Evolutionary conservation across 306 rosid genomes (phyloP).

Genomic region (Glycine tomentella): DNA sequence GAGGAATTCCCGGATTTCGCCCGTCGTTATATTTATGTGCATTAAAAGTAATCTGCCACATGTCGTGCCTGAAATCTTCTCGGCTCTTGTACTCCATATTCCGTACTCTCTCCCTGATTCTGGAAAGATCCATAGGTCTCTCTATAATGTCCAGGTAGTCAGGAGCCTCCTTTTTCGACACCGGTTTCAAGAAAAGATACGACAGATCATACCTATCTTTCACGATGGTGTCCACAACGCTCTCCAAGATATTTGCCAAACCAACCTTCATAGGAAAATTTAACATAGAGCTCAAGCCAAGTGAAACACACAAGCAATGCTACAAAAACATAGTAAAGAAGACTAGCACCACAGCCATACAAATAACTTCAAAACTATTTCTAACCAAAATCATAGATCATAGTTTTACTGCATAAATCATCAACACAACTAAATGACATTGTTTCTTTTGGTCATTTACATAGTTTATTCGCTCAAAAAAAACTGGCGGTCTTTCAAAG

Average conservation of each 20-base stretch:
- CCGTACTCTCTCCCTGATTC: slow-evolving; percentile 82
- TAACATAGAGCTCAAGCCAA: slow-evolving; percentile 30
- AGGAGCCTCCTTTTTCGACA: slow-evolving; percentile 88
- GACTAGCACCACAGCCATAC: slow-evolving; percentile 17
- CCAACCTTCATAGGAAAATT: slow-evolving; percentile 64
- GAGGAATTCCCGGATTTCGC: slow-evolving; percentile 90
- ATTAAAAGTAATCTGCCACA: slow-evolving; percentile 81
- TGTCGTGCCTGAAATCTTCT: slow-evolving; percentile 84
- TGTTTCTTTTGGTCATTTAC: slow-evolving; percentile 9
- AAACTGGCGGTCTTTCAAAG: too few relatives aligned
- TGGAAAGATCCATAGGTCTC: slow-evolving; percentile 90
- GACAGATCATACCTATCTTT: slow-evolving; percentile 73
- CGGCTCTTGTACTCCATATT: slow-evolving; percentile 87
- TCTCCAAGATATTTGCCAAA: slow-evolving; percentile 95
- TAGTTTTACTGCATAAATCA: slow-evolving; percentile 22
- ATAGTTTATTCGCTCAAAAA: too few relatives aligned
- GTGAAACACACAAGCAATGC: neutral
- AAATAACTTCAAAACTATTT: slow-evolving; percentile 11
- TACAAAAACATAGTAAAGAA: neutral
- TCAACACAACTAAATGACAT: slow-evolving; percentile 12
- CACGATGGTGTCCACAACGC: slow-evolving; percentile 69
- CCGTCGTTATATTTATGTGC: slow-evolving; percentile 88
- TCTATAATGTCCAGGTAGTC: slow-evolving; percentile 81
- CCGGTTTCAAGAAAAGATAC: slow-evolving; percentile 79
- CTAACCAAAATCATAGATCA: neutral